Conservation (phyloP, 169 alveolate species). For the Eimeria sp. region DNA sequence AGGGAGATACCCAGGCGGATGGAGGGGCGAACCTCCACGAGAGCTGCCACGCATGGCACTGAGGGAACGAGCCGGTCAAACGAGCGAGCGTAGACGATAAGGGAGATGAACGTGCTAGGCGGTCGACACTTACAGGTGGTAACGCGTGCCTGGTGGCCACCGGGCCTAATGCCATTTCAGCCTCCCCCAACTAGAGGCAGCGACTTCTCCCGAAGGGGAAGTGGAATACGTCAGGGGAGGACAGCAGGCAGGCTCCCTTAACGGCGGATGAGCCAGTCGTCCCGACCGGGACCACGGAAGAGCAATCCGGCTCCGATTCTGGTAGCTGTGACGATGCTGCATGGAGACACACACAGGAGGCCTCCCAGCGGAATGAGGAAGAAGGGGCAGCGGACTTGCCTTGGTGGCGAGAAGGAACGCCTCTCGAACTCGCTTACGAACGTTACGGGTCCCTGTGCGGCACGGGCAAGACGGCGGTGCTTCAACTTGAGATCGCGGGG, state of each 20-base stretch:
- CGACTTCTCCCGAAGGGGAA: not conserved
- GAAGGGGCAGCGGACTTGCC: not conserved
- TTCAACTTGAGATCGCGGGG: not conserved
- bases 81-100: not conserved
- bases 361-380: not conserved
- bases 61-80: not conserved
- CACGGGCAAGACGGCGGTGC: not conserved
- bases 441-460: not conserved
- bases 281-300: not conserved
- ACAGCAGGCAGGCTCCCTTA: not conserved
- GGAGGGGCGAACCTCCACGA: not conserved
- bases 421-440: not conserved
- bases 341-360: not conserved
- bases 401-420: not conserved
- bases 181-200: not conserved
- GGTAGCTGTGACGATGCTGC: not conserved
- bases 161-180: not conserved
- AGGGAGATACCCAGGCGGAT: not conserved
- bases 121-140: not conserved
- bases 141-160: not conserved
- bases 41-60: not conserved
- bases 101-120: constrained; percentile 25
- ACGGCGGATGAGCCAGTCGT: not conserved
- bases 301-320: not conserved
- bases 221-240: not conserved